Conservation (phyloP, 2,329 filamentous ascomycete species). For the Fusarium sarcochroum region DNA sequence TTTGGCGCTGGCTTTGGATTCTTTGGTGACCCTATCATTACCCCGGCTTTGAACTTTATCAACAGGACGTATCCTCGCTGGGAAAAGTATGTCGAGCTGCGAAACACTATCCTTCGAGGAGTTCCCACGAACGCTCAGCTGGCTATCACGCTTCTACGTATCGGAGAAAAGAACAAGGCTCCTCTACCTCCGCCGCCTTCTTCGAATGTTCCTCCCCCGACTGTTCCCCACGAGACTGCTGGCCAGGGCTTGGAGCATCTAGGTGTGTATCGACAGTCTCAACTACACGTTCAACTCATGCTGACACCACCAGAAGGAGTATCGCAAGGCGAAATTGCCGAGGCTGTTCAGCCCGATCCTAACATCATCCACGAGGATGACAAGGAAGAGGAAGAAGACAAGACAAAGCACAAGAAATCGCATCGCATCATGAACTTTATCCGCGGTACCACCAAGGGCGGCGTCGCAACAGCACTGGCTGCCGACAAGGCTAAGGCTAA, state of each 20-base stretch:
- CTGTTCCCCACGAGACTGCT: slow-evolving; percentile 61
- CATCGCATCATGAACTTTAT: slow-evolving; percentile 72
- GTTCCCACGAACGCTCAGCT: slow-evolving; percentile 90
- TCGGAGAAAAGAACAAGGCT: slow-evolving; percentile 85
- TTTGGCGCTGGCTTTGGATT: slow-evolving; percentile 81
- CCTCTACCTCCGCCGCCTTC: slow-evolving; percentile 75
- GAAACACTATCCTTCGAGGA: slow-evolving; percentile 83
- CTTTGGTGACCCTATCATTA: slow-evolving; percentile 83
- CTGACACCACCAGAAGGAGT: slow-evolving; percentile 59
- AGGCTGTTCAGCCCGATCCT: slow-evolving; percentile 66
- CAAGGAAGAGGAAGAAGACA: slow-evolving; percentile 62
- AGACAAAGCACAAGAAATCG: slow-evolving; percentile 60
- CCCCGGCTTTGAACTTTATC: slow-evolving; percentile 69
- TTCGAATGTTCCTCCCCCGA: slow-evolving; percentile 53
- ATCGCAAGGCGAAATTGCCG: slow-evolving; percentile 74
- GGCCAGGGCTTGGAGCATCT: slow-evolving; percentile 55
- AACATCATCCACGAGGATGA: slow-evolving; percentile 54
- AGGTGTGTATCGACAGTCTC: slow-evolving; percentile 47
- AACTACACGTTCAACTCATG: not conserved
- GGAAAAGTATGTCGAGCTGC: slow-evolving; percentile 80
- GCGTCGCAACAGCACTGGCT: slow-evolving; percentile 79
- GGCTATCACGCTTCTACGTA: slow-evolving; percentile 82
- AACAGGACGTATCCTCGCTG: slow-evolving; percentile 77
- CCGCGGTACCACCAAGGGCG: slow-evolving; percentile 77
- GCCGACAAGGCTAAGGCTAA: slow-evolving; percentile 80